A percentile compares a stretch with the other conserved stretches of the same genome.
Conservation (phyloP, 345 rosid species). For the Boechera retrofracta region DNA sequence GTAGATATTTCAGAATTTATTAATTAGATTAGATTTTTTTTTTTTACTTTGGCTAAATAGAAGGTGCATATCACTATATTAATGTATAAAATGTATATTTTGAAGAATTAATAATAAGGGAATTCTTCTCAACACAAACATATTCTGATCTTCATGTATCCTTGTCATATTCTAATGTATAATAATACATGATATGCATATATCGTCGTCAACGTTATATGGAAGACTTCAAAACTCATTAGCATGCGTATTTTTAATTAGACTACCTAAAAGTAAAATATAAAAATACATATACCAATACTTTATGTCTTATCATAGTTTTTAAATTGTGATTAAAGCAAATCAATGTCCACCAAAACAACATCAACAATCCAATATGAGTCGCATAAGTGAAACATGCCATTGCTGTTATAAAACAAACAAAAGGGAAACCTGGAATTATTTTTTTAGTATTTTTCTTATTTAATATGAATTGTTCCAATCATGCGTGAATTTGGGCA, state of each 20-base stretch:
- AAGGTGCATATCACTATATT: neutral
- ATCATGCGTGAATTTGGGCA: conserved; percentile 26
- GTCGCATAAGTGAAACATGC: conserved; percentile 41
- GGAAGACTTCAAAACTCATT: conserved; percentile 12
- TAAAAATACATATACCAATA: neutral
- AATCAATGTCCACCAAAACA: conserved; percentile 40
- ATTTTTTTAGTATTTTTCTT: neutral
- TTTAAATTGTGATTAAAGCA: conserved; percentile 12
- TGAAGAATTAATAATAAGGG: neutral
- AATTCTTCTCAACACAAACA: neutral
- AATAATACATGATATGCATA: neutral
- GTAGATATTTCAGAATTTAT: too few species aligned
- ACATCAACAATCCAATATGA: conserved; percentile 42
- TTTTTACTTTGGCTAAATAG: neutral
- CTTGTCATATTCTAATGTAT: neutral
- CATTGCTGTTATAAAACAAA: conserved; percentile 21
- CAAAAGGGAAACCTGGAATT: conserved; percentile 17
- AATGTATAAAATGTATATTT: neutral
- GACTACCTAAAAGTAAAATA: conserved; percentile 18
- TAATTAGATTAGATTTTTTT: too few species aligned
- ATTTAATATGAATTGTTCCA: conserved; percentile 1
- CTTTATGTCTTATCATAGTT: conserved; percentile 13
- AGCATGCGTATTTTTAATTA: conserved; percentile 1
- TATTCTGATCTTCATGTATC: neutral
- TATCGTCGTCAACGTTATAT: neutral